Evolutionary conservation across 1,139 yeast species (phyloP).

Genomic region (Saccharomyces hybrid): DNA sequence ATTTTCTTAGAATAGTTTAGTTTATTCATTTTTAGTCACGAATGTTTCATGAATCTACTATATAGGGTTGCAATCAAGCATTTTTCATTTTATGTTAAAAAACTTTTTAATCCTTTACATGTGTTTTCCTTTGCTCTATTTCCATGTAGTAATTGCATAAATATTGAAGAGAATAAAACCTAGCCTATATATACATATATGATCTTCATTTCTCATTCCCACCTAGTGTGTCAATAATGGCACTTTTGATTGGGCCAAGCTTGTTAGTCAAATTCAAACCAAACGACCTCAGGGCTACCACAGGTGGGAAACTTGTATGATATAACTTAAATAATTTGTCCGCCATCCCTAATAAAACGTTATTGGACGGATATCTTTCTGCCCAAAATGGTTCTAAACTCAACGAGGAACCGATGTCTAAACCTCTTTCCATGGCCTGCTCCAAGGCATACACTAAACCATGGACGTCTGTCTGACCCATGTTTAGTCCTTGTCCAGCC

Average conservation of each 20-base stretch:
- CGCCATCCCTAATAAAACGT: conserved; percentile 74
- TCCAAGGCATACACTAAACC: conserved; percentile 64
- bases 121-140: neutral
- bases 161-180: neutral
- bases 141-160: neutral
- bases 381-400: conserved; percentile 84
- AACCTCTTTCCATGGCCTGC: conserved; percentile 63
- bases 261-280: conserved; percentile 68
- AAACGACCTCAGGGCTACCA: conserved; percentile 65
- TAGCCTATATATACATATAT: neutral
- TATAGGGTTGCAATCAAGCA: conserved; percentile 15
- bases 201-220: neutral
- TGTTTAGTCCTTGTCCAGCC: conserved; percentile 96
- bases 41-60: conserved; percentile 22
- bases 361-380: conserved; percentile 72
- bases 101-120: neutral
- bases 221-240: conserved; percentile 38
- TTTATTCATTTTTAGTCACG: conserved; percentile 12
- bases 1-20: conserved; percentile 3
- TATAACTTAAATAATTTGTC: conserved; percentile 89
- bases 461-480: conserved; percentile 95
- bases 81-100: neutral
- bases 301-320: conserved; percentile 62
- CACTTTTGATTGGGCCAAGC: conserved; percentile 53
- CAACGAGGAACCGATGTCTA: conserved; percentile 72